Conservation (phyloP, 23 red algal genomes). For the Chondrus crispus region DNA sequence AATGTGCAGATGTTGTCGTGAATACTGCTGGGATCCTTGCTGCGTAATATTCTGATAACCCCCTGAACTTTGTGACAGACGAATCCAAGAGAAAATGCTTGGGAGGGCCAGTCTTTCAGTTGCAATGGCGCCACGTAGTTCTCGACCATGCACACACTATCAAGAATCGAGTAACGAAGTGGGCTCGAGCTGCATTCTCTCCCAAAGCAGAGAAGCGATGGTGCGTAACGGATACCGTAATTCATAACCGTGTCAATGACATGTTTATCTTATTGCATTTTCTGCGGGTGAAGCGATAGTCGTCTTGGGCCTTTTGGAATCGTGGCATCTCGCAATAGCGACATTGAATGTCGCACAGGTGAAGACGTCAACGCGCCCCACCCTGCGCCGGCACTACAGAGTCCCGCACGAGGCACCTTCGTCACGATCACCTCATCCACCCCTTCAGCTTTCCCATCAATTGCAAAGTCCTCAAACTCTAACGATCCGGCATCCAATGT, state of each 20-base stretch:
- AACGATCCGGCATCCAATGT: conserved; percentile 37
- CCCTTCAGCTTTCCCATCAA: no score
- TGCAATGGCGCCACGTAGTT: conserved; percentile 71
- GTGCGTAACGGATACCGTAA: conserved; percentile 86
- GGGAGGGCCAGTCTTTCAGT: conserved; percentile 50
- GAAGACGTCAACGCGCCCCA: neutral
- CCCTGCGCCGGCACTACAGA: conserved; percentile 56
- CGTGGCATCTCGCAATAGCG: conserved; percentile 52
- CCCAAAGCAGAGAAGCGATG: conserved; percentile 61
- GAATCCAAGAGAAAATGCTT: neutral
- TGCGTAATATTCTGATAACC: conserved; percentile 38
- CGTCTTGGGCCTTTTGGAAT: conserved; percentile 54
- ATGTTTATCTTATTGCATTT: conserved; percentile 69
- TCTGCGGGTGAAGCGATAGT: conserved; percentile 63
- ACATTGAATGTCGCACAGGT: conserved; percentile 30
- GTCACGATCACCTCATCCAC: conserved; percentile 20
- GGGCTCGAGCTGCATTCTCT: conserved; percentile 53
- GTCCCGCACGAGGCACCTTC: conserved; percentile 48
- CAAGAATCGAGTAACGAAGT: conserved; percentile 44
- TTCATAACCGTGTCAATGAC: conserved; percentile 89
- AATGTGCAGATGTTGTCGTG: conserved; percentile 71
- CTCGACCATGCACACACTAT: conserved; percentile 89
- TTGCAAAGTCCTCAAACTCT: conserved; percentile 9
- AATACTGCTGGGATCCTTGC: conserved; percentile 70
- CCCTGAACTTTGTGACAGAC: neutral